These are phyloP conservation scores for Symmetrospora coprosmae DNA, from an alignment of 768 basidiomycete species.

Conservation along the genomic window DNA sequence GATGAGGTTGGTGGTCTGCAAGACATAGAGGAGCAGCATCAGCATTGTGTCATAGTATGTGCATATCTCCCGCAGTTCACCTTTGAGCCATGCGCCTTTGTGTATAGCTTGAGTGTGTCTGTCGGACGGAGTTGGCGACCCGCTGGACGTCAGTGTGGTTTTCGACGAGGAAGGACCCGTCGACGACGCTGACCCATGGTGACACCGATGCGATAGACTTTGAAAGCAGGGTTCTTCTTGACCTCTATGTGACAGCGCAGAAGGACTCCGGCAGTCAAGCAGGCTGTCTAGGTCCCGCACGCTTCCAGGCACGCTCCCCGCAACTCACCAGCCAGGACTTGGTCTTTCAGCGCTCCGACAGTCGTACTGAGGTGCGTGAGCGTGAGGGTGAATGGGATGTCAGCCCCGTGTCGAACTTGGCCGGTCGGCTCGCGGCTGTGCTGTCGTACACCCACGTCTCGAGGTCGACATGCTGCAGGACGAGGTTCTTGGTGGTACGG, in stretches of 20 bases:
- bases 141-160: neutral
- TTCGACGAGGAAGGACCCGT: neutral
- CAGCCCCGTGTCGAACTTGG: too few species aligned
- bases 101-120: conserved; percentile 93
- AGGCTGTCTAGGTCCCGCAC: too few species aligned
- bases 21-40: neutral
- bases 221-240: conserved; percentile 63
- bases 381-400: too few species aligned
- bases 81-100: conserved; percentile 87
- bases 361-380: too few species aligned
- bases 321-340: conserved; percentile 50
- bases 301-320: conserved; percentile 14
- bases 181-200: conserved; percentile 54
- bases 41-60: conserved; percentile 22
- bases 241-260: too few species aligned
- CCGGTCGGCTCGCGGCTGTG: too few species aligned
- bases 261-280: too few species aligned
- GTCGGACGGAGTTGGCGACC: neutral
- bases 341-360: conserved; percentile 61
- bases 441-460: conserved; percentile 40
- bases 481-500: conserved; percentile 72
- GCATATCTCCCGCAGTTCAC: too few species aligned
- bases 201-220: conserved; percentile 66
- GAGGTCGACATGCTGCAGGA: conserved; percentile 68
- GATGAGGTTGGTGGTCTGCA: conserved; percentile 85